Evolutionary conservation across 2,329 filamentous ascomycete genomes (phyloP).

Genomic region (Fusarium compactum): DNA sequence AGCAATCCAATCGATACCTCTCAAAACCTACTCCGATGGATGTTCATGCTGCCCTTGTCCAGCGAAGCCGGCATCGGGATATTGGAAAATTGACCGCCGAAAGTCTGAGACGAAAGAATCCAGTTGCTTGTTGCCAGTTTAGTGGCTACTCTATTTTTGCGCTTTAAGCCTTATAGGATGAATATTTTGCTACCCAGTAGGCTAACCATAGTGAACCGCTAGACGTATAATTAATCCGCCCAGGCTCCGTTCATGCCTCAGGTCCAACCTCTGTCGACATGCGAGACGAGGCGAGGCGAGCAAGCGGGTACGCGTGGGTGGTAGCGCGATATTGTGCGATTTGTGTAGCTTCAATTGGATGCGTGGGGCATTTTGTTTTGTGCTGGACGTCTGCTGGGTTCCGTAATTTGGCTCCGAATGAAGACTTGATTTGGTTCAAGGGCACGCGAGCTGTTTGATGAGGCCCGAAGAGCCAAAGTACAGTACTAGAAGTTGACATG

Average conservation of each 20-base stretch:
- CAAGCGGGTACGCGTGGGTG: constrained; percentile 32
- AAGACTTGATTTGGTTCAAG: constrained; percentile 34
- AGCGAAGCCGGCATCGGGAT: neutral
- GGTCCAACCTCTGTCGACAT: constrained; percentile 23
- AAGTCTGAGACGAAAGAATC: neutral
- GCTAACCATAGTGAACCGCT: neutral
- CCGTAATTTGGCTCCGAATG: constrained; percentile 24
- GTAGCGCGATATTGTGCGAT: constrained; percentile 17
- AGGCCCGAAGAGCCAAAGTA: constrained; percentile 5
- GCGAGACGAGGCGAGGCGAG: constrained; percentile 31
- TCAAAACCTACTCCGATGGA: constrained; percentile 37
- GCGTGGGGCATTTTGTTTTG: constrained; percentile 30
- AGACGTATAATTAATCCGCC: constrained; percentile 44
- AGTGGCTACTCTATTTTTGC: neutral
- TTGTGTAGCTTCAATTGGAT: constrained; percentile 13
- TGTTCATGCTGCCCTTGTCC: constrained; percentile 28
- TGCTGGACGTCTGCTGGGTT: constrained; percentile 23
- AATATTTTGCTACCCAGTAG: neutral
- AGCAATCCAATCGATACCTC: constrained; percentile 22
- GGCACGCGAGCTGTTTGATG: constrained; percentile 34
- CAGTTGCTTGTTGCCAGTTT: neutral
- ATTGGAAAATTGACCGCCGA: neutral
- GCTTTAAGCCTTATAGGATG: neutral
- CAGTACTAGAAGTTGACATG: constrained; percentile 7
- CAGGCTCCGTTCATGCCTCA: constrained; percentile 34